These are phyloP conservation scores for Galerina sulciceps DNA, from an alignment of 768 basidiomycete genomes.

Conservation along the genomic window DNA sequence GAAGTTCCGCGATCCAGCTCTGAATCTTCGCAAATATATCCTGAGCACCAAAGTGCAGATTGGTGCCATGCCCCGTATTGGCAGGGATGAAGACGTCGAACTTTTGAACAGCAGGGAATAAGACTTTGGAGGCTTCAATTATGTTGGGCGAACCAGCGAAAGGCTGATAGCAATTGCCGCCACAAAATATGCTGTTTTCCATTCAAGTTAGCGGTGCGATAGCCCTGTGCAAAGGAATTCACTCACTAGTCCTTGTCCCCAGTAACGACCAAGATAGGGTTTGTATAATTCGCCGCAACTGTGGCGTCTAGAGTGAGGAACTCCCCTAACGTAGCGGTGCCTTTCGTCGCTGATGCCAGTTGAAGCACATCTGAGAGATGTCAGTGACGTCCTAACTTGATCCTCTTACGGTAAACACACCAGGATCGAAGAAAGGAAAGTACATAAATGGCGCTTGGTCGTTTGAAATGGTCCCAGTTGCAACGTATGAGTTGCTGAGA, in stretches of 20 bases:
- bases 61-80: background rate
- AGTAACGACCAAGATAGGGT: conserved; percentile 24
- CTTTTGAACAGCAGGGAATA: background rate
- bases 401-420: conserved; percentile 1
- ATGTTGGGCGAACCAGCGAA: conserved; percentile 9
- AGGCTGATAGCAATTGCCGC: conserved; percentile 21
- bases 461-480: conserved; percentile 13
- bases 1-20: background rate
- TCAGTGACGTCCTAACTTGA: background rate
- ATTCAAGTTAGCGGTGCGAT: background rate
- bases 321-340: conserved; percentile 23
- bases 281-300: conserved; percentile 17
- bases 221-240: background rate
- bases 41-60: background rate
- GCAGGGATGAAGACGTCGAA: background rate
- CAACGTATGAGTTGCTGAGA: conserved; percentile 19
- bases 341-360: conserved; percentile 12
- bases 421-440: conserved; percentile 23
- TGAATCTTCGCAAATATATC: background rate
- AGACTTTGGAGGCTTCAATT: background rate
- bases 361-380: conserved; percentile 7
- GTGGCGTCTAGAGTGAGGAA: conserved; percentile 15
- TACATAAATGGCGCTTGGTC: conserved; percentile 21
- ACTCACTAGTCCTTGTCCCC: conserved; percentile 28
- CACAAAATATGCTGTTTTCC: conserved; percentile 19